Conservation (phyloP, 257 asterid genomes). For the Scutellaria baicalensis region DNA sequence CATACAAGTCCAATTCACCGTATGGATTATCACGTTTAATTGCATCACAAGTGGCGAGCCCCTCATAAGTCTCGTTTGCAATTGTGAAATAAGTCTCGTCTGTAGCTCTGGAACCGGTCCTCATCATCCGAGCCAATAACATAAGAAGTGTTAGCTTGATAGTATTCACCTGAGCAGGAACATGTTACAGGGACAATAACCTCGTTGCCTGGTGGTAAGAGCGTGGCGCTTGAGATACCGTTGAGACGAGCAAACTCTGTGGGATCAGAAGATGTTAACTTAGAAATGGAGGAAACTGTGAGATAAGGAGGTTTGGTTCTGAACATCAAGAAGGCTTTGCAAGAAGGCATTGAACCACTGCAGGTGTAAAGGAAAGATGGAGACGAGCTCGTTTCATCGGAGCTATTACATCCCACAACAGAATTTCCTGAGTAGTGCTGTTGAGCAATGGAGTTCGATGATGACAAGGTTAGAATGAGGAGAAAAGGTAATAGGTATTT, state of each 20-base stretch:
- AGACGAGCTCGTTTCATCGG: constrained; percentile 30
- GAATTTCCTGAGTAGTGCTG: constrained; percentile 44
- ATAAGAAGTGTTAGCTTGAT: constrained; percentile 55
- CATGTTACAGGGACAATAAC: constrained; percentile 53
- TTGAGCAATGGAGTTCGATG: constrained; percentile 24
- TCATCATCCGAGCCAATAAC: not conserved
- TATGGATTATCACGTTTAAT: constrained; percentile 35
- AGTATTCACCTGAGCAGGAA: constrained; percentile 49
- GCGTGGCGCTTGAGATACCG: constrained; percentile 27
- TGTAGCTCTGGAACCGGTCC: too few species aligned
- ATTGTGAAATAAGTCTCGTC: constrained; percentile 34
- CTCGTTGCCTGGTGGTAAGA: constrained; percentile 26
- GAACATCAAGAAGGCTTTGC: constrained; percentile 45
- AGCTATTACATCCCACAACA: constrained; percentile 22
- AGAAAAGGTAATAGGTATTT: constrained; percentile 4
- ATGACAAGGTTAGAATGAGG: constrained; percentile 9
- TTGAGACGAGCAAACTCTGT: constrained; percentile 32
- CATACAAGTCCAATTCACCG: not conserved
- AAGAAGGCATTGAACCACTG: constrained; percentile 27
- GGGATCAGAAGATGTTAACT: constrained; percentile 40
- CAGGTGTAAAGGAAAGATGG: constrained; percentile 47
- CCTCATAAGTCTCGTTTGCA: constrained; percentile 39
- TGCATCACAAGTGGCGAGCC: constrained; percentile 53
- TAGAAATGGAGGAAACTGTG: constrained; percentile 42
- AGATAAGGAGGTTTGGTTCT: constrained; percentile 29